Conservation (phyloP, 176 grass and related monocot species). For the Oryza punctata region DNA sequence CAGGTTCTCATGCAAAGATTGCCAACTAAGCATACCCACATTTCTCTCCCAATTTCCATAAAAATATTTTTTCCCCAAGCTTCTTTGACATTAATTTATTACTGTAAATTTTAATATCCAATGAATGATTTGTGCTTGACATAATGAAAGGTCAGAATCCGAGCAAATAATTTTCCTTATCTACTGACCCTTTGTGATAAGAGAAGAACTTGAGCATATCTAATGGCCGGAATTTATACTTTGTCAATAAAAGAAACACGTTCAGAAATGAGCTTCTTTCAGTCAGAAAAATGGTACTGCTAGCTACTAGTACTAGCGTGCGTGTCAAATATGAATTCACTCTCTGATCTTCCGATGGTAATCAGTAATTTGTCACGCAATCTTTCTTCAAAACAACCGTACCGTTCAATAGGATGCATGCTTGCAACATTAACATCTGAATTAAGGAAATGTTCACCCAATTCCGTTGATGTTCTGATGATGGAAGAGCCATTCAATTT, state of each 20-base stretch:
- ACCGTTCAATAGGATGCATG: not conserved
- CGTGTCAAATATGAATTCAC: not conserved
- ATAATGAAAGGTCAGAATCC: not conserved
- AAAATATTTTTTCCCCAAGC: not conserved
- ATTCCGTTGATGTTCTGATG: not conserved
- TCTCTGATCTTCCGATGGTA: not conserved
- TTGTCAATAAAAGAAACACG: not conserved
- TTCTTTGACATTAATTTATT: not conserved
- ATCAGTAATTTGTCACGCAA: not conserved
- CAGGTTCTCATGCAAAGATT: constrained; percentile 29
- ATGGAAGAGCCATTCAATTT: not conserved
- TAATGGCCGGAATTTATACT: not conserved
- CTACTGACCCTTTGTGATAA: too few relatives aligned
- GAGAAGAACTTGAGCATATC: too few relatives aligned
- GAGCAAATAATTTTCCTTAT: not conserved
- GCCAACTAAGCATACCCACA: not conserved
- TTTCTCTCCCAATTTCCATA: not conserved
- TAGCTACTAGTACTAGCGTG: not conserved
- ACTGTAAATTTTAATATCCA: not conserved
- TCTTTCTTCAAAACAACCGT: not conserved
- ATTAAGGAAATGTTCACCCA: not conserved
- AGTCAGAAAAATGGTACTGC: not conserved
- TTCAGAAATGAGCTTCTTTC: constrained; percentile 27
- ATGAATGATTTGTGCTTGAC: not conserved
- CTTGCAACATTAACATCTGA: not conserved